Percentiles rank a stretch among this genome's conserved stretches.
These are phyloP conservation scores for Macrolepiota albuminosa DNA, from an alignment of 768 basidiomycete species.

Conservation along the genomic window DNA sequence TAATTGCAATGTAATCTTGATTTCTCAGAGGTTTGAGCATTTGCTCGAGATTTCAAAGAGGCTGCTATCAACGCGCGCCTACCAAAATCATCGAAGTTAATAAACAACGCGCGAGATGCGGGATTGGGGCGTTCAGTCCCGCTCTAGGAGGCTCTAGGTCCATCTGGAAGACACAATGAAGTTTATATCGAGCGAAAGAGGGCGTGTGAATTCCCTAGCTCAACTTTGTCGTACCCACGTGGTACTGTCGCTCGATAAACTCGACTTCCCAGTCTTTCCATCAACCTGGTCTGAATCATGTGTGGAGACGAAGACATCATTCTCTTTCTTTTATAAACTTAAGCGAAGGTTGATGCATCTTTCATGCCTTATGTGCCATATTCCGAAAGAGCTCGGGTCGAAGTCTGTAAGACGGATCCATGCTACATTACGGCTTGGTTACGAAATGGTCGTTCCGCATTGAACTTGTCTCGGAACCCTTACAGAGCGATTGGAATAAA, in stretches of 20 bases:
- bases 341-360: not conserved
- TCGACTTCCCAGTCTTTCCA: not conserved
- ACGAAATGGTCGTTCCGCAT: not conserved
- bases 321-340: not conserved
- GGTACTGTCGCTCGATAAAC: not conserved
- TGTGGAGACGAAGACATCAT: not conserved
- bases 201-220: not conserved
- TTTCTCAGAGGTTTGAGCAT: not conserved
- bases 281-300: not conserved
- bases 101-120: not conserved
- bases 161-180: not conserved
- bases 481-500: not conserved
- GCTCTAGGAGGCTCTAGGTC: conserved; percentile 3
- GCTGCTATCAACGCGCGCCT: not conserved
- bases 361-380: not conserved
- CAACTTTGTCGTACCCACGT: not conserved
- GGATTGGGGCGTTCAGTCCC: not conserved
- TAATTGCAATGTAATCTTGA: too few species aligned
- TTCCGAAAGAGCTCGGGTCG: not conserved
- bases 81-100: not conserved
- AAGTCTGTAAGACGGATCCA: not conserved
- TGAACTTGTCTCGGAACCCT: not conserved
- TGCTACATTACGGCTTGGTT: not conserved
- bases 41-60: not conserved
- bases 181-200: not conserved